These are phyloP conservation scores for Penicillium occitanis DNA, from an alignment of 2,329 filamentous ascomycete genomes.

Conservation along the genomic window DNA sequence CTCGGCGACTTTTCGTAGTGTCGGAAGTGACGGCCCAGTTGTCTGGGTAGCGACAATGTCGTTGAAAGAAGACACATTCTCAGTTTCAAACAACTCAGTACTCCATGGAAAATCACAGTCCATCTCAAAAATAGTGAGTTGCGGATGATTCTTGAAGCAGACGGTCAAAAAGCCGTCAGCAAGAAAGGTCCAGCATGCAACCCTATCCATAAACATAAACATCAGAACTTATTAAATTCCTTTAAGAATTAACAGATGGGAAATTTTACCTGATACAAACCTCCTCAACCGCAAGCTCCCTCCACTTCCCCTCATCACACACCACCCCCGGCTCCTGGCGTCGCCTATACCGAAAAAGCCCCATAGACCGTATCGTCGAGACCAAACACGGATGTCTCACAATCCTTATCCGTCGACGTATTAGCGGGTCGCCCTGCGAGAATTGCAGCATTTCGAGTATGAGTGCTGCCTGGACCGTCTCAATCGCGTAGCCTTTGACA, in stretches of 20 bases:
- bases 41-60: conserved; percentile 23
- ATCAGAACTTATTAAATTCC: background rate
- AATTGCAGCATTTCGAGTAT: conserved; percentile 38
- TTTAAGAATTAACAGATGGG: background rate
- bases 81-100: conserved; percentile 33
- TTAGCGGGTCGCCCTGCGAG: conserved; percentile 30
- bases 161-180: conserved; percentile 36
- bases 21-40: conserved; percentile 25
- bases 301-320: conserved; percentile 27
- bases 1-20: conserved; percentile 27
- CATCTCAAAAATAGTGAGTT: conserved; percentile 34
- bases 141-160: conserved; percentile 35
- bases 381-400: conserved; percentile 34
- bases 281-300: conserved; percentile 29
- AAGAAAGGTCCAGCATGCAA: conserved; percentile 35
- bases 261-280: conserved; percentile 29
- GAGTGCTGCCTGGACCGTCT: conserved; percentile 31
- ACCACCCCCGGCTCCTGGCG: conserved; percentile 21
- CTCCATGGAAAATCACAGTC: conserved; percentile 34
- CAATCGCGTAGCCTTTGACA: conserved; percentile 23
- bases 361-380: conserved; percentile 32
- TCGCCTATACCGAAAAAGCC: conserved; percentile 30
- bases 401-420: conserved; percentile 34
- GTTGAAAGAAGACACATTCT: conserved; percentile 29
- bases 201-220: conserved; percentile 16